Conservation (phyloP, 441 rosid genomes). For the Adansonia gregorii region DNA sequence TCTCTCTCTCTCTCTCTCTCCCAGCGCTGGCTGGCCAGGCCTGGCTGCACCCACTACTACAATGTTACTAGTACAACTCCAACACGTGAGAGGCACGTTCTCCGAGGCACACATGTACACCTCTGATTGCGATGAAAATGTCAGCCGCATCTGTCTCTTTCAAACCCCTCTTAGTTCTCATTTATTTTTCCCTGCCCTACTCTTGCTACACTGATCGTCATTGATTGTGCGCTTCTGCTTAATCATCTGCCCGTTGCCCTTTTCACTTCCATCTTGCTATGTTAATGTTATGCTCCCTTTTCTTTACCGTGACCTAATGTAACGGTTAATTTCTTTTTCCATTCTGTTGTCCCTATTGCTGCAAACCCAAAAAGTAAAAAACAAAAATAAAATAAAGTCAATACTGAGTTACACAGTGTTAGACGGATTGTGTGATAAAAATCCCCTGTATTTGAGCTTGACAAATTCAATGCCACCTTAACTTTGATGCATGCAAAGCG, state of each 20-base stretch:
- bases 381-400: not conserved
- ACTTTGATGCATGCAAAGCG: not conserved
- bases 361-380: too few relatives aligned
- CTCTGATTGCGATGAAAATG: conserved; percentile 20
- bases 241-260: not conserved
- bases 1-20: too few relatives aligned
- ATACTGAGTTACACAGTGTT: not conserved
- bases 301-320: not conserved
- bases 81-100: conserved; percentile 47
- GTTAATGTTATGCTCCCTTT: too few relatives aligned
- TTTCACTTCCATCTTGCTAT: not conserved
- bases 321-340: not conserved
- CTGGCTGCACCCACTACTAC: too few relatives aligned
- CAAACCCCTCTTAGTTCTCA: conserved; percentile 16
- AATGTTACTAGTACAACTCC: not conserved
- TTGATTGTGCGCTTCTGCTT: not conserved
- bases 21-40: too few relatives aligned
- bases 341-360: not conserved
- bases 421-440: not conserved
- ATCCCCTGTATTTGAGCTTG: not conserved
- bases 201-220: too few relatives aligned
- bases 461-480: not conserved
- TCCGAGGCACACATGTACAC: conserved; percentile 13
- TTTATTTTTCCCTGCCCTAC: not conserved
- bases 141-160: conserved; percentile 37